Percentiles rank a stretch among this genome's conserved stretches.
Conservation (phyloP, 176 grass and related monocot species). For the Triticum dicoccoides region DNA sequence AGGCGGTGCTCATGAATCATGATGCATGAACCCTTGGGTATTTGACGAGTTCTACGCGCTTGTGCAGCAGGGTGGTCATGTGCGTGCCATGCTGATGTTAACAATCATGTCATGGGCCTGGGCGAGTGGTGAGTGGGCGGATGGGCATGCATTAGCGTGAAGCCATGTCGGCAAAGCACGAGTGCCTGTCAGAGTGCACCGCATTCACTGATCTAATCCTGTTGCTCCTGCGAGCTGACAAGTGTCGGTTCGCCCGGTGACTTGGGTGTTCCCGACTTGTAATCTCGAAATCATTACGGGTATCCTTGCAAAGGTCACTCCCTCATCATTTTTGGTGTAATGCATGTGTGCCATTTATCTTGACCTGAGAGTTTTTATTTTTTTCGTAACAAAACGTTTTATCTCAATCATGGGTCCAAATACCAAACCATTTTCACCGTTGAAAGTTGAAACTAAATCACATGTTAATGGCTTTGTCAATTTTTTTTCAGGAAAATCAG, state of each 20-base stretch:
- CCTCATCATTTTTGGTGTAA: too few relatives aligned
- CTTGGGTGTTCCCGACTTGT: too few relatives aligned
- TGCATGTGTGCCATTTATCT: too few relatives aligned
- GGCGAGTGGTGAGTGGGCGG: slow-evolving; percentile 18
- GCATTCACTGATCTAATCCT: background rate
- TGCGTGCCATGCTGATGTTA: slow-evolving; percentile 39
- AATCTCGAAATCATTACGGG: too few relatives aligned
- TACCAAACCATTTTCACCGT: too few relatives aligned
- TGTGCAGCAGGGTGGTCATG: slow-evolving; percentile 24
- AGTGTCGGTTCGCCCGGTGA: background rate
- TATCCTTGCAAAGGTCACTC: too few relatives aligned
- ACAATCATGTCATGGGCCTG: slow-evolving; percentile 13
- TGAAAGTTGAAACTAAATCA: too few relatives aligned
- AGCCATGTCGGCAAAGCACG: slow-evolving; percentile 41
- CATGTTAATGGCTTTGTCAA: too few relatives aligned
- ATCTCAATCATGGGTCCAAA: too few relatives aligned
- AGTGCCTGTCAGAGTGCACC: slow-evolving; percentile 18
- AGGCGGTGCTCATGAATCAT: background rate
- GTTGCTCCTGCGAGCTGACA: background rate
- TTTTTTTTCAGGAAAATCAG: too few relatives aligned
- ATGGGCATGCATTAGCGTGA: slow-evolving; percentile 24
- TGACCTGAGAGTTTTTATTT: too few relatives aligned
- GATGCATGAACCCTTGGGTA: slow-evolving; percentile 26
- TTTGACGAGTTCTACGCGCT: background rate
- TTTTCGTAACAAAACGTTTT: too few relatives aligned